Evolutionary conservation across 345 rosid genomes (phyloP).

Genomic region (Raphanus raphanistrum): DNA sequence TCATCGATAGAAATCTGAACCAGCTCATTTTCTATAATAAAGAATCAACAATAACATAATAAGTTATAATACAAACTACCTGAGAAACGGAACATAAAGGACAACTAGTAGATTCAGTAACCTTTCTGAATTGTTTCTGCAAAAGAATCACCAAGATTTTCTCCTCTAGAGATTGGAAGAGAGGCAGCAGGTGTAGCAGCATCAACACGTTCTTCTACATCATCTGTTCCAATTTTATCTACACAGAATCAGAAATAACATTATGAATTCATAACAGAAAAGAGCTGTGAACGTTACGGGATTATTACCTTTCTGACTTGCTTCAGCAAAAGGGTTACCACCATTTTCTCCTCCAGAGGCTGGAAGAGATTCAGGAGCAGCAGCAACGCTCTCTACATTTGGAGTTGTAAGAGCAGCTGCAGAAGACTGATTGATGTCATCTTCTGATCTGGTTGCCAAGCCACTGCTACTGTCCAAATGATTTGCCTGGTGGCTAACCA

Average conservation of each 20-base stretch:
- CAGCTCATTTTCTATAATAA: no score
- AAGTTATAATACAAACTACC: background rate
- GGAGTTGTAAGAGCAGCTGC: slow-evolving; percentile 16
- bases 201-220: no score
- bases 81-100: no score
- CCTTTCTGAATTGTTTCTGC: no score
- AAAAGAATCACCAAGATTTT: no score
- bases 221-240: background rate
- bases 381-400: slow-evolving; percentile 13
- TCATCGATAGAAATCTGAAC: no score
- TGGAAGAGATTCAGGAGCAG: background rate
- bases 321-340: background rate
- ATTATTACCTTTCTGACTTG: slow-evolving; percentile 23
- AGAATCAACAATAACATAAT: no score
- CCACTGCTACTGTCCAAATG: no score
- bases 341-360: background rate
- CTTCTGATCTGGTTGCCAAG: background rate
- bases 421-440: slow-evolving; percentile 8
- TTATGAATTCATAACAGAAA: background rate
- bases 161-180: no score
- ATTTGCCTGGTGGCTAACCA: no score
- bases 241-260: slow-evolving; percentile 6
- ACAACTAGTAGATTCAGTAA: no score
- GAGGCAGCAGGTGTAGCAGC: background rate
- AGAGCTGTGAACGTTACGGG: background rate